phyloP scores from a whole-genome alignment of 306 rosid genomes.

The Inga oerstediana region DNA sequence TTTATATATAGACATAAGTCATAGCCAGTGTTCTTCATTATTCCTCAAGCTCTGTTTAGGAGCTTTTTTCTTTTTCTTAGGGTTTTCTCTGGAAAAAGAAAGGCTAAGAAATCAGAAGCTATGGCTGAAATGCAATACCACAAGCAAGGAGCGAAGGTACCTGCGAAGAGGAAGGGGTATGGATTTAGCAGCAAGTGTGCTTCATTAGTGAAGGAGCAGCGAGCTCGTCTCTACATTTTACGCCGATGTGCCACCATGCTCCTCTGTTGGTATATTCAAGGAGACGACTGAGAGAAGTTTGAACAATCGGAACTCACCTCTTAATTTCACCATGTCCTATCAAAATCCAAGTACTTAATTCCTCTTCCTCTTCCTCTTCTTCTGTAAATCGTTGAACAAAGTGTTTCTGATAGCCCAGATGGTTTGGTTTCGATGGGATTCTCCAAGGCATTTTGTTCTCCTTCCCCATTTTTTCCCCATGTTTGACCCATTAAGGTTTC shows the following conservation, averaged over 20 bases:
- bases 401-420: conserved; percentile 35
- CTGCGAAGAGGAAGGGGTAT: conserved; percentile 42
- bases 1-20: conserved; percentile 7
- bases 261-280: background rate
- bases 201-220: conserved; percentile 76
- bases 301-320: background rate
- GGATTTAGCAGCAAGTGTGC: conserved; percentile 72
- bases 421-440: conserved; percentile 35
- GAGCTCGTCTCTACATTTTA: conserved; percentile 82
- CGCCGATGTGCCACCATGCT: conserved; percentile 48
- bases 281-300: background rate
- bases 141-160: conserved; percentile 23
- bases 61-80: background rate
- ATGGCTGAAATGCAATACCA: conserved; percentile 46
- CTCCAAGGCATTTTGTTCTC: conserved; percentile 36
- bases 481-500: conserved; percentile 58
- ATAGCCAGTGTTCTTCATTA: conserved; percentile 11
- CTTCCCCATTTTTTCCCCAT: conserved; percentile 19
- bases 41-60: conserved; percentile 24
- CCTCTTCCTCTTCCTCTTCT: background rate
- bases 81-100: background rate
- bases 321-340: background rate
- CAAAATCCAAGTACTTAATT: background rate
- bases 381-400: background rate
- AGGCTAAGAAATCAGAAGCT: background rate